These are phyloP conservation scores for Chaetoceros tenuissimus DNA, from an alignment of 108 stramenopile species.

Conservation along the genomic window DNA sequence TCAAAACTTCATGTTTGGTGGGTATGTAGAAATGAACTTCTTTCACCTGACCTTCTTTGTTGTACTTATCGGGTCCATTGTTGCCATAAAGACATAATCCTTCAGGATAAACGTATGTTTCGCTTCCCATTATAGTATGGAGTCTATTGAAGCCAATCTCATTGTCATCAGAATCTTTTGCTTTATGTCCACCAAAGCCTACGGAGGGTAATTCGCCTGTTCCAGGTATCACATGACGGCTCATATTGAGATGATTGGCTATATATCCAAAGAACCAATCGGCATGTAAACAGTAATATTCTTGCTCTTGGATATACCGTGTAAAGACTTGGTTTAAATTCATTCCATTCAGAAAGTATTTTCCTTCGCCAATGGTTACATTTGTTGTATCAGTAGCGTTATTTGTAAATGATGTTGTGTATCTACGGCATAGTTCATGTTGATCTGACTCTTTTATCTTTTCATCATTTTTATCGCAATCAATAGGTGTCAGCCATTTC, in stretches of 20 bases:
- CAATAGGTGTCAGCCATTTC: conserved; percentile 9
- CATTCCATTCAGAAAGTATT: conserved; percentile 19
- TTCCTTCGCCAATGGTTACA: conserved; percentile 11
- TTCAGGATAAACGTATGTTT: background rate
- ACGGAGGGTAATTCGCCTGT: background rate
- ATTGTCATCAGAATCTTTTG: background rate
- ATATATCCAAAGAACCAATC: conserved; percentile 34
- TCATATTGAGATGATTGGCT: conserved; percentile 8
- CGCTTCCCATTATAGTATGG: background rate
- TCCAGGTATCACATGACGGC: background rate
- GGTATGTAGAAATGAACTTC: too few relatives aligned
- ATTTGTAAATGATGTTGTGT: conserved; percentile 3
- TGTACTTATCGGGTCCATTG: background rate
- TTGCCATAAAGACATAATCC: background rate
- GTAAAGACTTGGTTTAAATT: conserved; percentile 18
- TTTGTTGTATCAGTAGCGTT: conserved; percentile 3
- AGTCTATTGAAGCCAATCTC: background rate
- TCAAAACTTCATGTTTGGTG: too few relatives aligned
- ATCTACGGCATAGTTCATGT: background rate
- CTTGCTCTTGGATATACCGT: conserved; percentile 3
- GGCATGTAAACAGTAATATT: conserved; percentile 4
- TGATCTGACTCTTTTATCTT: background rate
- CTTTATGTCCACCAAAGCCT: background rate
- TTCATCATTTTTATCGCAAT: background rate
- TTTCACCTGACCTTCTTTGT: too few relatives aligned